A percentile compares a stretch with the other conserved stretches of the same genome.
phyloP scores from a whole-genome alignment of 2,329 filamentous ascomycete species.

The Claviceps citrina region DNA sequence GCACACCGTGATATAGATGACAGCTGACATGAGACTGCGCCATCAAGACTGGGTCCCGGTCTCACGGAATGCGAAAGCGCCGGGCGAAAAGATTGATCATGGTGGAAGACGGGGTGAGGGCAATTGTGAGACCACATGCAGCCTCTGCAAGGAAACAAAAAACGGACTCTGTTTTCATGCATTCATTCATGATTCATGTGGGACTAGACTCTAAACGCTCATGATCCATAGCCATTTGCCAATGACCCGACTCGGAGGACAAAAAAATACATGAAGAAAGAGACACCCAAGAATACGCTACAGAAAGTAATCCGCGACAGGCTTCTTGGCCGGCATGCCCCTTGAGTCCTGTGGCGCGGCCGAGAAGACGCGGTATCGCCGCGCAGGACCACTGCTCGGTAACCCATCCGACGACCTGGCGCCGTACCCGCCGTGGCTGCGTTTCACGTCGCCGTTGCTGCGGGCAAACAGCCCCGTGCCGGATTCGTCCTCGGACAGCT shows the following conservation, averaged over 20 bases:
- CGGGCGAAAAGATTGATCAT: too few species aligned
- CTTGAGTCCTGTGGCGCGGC: conserved; percentile 89
- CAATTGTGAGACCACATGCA: too few species aligned
- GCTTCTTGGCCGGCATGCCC: conserved; percentile 98
- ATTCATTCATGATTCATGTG: too few species aligned
- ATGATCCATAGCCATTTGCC: too few species aligned
- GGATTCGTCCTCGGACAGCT: conserved; percentile 76
- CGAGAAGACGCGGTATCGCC: conserved; percentile 89
- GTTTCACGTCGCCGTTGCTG: conserved; percentile 53
- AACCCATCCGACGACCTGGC: conserved; percentile 30
- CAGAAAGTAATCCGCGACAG: conserved; percentile 92
- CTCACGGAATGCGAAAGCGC: too few species aligned
- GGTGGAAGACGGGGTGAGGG: too few species aligned
- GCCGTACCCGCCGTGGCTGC: conserved; percentile 36
- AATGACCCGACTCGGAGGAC: too few species aligned
- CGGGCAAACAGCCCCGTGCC: conserved; percentile 55
- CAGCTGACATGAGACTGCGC: neutral
- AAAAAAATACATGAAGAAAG: neutral
- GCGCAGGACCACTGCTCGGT: conserved; percentile 56
- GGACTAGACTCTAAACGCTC: too few species aligned
- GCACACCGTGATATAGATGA: neutral
- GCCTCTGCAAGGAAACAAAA: too few species aligned
- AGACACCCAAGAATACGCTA: conserved; percentile 21
- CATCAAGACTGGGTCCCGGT: too few species aligned
- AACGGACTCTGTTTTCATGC: too few species aligned